phyloP scores from a whole-genome alignment of 805 yeast genomes.

The Metschnikowia shivogae region DNA sequence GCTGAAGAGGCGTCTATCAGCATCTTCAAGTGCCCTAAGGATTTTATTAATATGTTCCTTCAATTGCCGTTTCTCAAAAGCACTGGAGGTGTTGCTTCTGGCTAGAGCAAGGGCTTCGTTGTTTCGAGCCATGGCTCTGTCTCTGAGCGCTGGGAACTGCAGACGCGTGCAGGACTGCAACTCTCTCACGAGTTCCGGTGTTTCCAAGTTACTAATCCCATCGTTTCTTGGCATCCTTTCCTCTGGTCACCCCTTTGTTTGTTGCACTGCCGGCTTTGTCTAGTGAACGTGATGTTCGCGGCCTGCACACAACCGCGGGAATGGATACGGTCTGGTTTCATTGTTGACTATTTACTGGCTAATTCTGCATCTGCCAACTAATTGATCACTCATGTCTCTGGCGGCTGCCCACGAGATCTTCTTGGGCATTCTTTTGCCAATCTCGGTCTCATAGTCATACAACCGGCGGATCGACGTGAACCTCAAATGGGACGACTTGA shows the following conservation, averaged over 20 bases:
- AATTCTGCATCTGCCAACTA: conserved; percentile 62
- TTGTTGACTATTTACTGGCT: neutral
- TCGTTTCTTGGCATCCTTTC: neutral
- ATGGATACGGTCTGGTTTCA: neutral
- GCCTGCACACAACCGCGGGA: neutral
- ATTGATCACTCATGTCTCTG: conserved; percentile 75
- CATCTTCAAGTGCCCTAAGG: conserved; percentile 20
- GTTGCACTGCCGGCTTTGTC: neutral
- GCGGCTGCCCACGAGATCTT: conserved; percentile 75
- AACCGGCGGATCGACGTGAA: conserved; percentile 72
- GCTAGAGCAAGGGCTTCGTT: conserved; percentile 6
- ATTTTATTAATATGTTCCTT: conserved; percentile 18
- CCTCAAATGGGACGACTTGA: conserved; percentile 68
- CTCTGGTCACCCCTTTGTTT: neutral
- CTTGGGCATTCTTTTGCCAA: conserved; percentile 82
- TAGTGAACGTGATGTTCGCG: no score
- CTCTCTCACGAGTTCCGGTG: neutral
- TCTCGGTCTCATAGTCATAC: conserved; percentile 84
- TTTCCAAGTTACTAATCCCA: neutral
- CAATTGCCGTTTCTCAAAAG: conserved; percentile 23
- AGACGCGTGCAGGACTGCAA: neutral
- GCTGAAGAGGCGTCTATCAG: conserved; percentile 14
- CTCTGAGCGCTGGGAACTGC: conserved; percentile 2
- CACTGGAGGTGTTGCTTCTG: neutral
- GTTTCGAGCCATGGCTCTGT: conserved; percentile 10